Percentiles rank a stretch among this genome's conserved stretches.
These are phyloP conservation scores for Vaccinium corymbosum DNA, from an alignment of 148 eudicot genomes.

Conservation along the genomic window DNA sequence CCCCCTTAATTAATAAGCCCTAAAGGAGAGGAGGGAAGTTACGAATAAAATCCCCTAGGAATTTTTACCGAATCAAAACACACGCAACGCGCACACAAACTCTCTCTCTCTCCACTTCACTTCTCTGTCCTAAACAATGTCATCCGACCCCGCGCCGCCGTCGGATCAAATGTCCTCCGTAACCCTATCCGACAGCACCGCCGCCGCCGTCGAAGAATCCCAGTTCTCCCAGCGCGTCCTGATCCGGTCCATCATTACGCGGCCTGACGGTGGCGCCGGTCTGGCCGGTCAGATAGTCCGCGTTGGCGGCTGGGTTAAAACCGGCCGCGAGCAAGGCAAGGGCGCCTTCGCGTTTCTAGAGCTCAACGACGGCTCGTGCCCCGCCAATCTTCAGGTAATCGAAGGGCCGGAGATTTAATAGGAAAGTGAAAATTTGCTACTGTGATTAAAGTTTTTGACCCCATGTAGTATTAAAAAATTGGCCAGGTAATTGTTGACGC, in stretches of 20 bases:
- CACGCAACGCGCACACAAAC: background rate
- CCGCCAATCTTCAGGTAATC: conserved; percentile 65
- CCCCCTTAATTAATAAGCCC: too few species aligned
- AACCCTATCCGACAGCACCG: background rate
- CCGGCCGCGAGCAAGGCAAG: conserved; percentile 76
- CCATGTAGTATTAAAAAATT: background rate
- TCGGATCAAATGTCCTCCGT: conserved; percentile 20
- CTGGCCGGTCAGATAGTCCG: conserved; percentile 54
- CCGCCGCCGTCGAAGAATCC: conserved; percentile 26
- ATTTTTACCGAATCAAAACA: too few species aligned
- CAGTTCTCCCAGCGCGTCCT: conserved; percentile 66
- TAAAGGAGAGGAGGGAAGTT: too few species aligned
- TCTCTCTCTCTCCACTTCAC: background rate
- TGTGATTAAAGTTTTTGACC: background rate
- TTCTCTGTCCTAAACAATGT: background rate
- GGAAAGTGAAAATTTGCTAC: background rate
- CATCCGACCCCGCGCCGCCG: conserved; percentile 20
- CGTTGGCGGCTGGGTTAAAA: conserved; percentile 90
- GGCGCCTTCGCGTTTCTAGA: conserved; percentile 74
- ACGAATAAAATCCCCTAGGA: too few species aligned
- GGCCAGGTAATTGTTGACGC: conserved; percentile 35
- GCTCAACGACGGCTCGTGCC: conserved; percentile 75
- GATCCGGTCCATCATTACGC: conserved; percentile 49
- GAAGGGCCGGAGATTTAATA: too few species aligned
- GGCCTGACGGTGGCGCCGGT: conserved; percentile 64